A percentile compares a stretch with the other conserved stretches of the same genome.
phyloP scores from a whole-genome alignment of 1,139 yeast species.

The Geotrichum fermentans region DNA sequence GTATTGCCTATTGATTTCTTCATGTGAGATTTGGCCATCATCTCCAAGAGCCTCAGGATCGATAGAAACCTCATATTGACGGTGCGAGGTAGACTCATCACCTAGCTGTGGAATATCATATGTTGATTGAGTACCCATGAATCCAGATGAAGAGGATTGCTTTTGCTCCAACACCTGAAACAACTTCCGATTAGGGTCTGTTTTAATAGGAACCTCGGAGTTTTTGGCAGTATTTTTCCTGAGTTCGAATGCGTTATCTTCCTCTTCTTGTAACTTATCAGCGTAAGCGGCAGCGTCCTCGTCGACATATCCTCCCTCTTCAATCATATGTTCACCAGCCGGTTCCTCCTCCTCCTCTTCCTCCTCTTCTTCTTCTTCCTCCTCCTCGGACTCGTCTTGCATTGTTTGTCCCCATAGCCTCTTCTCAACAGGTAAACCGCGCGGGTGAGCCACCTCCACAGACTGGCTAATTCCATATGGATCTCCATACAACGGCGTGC shows the following conservation, averaged over 20 bases:
- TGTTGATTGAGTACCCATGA: slow-evolving; percentile 26
- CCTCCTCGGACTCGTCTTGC: slow-evolving; percentile 34
- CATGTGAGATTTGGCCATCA: slow-evolving; percentile 11
- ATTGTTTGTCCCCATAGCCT: slow-evolving; percentile 36
- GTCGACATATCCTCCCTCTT: slow-evolving; percentile 29
- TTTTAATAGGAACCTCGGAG: slow-evolving; percentile 4
- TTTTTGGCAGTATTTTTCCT: slow-evolving; percentile 13
- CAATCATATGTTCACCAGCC: slow-evolving; percentile 28
- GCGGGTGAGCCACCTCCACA: slow-evolving; percentile 30
- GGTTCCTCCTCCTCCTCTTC: slow-evolving; percentile 33
- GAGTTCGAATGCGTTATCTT: slow-evolving; percentile 21
- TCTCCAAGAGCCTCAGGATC: slow-evolving; percentile 15
- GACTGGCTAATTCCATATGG: slow-evolving; percentile 31
- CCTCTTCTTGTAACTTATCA: slow-evolving; percentile 21
- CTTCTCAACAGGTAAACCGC: slow-evolving; percentile 43
- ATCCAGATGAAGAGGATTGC: slow-evolving; percentile 26
- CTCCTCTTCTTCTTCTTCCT: slow-evolving; percentile 34
- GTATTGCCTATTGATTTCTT: slow-evolving; percentile 11
- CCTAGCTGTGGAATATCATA: slow-evolving; percentile 27
- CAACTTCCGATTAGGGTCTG: slow-evolving; percentile 29
- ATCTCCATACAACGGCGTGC: slow-evolving; percentile 38
- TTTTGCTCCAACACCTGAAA: slow-evolving; percentile 44
- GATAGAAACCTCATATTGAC: slow-evolving; percentile 16
- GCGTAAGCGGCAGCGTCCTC: slow-evolving; percentile 28
- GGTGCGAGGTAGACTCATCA: slow-evolving; percentile 1